Evolutionary conservation across 352 stramenopile species (phyloP).

Genomic region (Elongisporangium anandrum): DNA sequence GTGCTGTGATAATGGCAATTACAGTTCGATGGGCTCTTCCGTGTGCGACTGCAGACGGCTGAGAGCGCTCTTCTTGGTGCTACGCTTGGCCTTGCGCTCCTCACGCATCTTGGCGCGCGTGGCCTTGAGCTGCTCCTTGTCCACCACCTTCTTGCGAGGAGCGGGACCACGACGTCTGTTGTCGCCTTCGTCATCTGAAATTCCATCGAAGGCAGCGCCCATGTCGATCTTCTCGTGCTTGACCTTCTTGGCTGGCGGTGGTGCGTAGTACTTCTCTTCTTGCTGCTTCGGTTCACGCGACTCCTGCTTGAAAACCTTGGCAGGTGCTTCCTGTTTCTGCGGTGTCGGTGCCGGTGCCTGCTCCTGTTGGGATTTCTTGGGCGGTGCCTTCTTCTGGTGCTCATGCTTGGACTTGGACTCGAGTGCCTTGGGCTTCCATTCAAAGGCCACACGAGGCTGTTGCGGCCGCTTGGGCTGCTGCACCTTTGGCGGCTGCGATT

Average conservation of each 20-base stretch:
- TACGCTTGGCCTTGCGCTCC: slow-evolving; percentile 47
- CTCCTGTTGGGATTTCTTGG: slow-evolving; percentile 3
- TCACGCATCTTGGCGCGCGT: slow-evolving; percentile 53
- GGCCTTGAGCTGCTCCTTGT: slow-evolving; percentile 53
- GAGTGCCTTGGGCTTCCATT: slow-evolving; percentile 1
- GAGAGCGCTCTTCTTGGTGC: slow-evolving; percentile 56
- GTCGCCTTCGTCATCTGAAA: slow-evolving; percentile 35
- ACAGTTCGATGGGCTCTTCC: slow-evolving; percentile 43
- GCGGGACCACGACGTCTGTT: slow-evolving; percentile 4
- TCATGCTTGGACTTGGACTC: not conserved
- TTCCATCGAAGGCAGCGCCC: slow-evolving; percentile 66
- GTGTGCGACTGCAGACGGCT: slow-evolving; percentile 25
- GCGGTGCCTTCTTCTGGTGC: slow-evolving; percentile 3
- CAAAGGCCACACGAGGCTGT: slow-evolving; percentile 3
- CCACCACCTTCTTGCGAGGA: slow-evolving; percentile 28
- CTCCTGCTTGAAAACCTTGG: slow-evolving; percentile 3
- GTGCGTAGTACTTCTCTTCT: slow-evolving; percentile 10
- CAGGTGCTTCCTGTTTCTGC: not conserved
- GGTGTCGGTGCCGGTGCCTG: slow-evolving; percentile 7
- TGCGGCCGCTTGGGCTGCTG: not conserved
- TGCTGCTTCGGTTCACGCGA: slow-evolving; percentile 6
- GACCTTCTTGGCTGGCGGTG: slow-evolving; percentile 14
- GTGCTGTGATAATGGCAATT: not conserved
- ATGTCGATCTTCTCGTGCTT: slow-evolving; percentile 66
- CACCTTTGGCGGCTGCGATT: not conserved